Conservation (phyloP, 2,329 filamentous ascomycete species). For the Metarhizium robertsii region DNA sequence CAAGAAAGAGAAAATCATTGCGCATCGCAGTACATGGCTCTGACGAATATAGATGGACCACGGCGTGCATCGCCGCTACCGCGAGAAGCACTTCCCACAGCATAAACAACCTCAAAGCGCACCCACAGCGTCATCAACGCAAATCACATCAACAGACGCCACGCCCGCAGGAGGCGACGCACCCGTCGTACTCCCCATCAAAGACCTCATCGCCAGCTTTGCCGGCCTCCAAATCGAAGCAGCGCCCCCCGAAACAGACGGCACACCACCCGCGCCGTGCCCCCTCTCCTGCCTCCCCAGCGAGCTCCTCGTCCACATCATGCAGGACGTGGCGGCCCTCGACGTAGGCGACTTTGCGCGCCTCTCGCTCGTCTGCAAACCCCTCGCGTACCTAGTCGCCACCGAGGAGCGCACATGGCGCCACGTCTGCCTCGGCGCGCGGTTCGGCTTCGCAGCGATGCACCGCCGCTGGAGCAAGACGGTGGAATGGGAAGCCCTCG, state of each 20-base stretch:
- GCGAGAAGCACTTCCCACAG: constrained; percentile 77
- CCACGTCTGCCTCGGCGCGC: constrained; percentile 55
- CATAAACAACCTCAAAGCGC: constrained; percentile 34
- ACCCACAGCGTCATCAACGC: constrained; percentile 11
- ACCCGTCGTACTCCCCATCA: constrained; percentile 41
- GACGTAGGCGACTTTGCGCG: constrained; percentile 73
- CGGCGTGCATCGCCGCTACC: constrained; percentile 75
- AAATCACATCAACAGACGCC: background rate
- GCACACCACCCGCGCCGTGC: constrained; percentile 65
- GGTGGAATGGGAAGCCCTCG: constrained; percentile 40
- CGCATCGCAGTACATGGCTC: constrained; percentile 6
- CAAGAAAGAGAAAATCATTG: background rate
- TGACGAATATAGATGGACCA: constrained; percentile 58
- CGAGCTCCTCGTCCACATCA: constrained; percentile 74
- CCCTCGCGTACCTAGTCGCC: constrained; percentile 73
- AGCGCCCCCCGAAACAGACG: constrained; percentile 59
- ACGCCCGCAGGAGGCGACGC: constrained; percentile 27
- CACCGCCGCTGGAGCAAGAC: constrained; percentile 66
- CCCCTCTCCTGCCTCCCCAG: constrained; percentile 70
- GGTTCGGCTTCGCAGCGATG: constrained; percentile 78
- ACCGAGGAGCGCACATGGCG: constrained; percentile 86
- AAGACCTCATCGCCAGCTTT: constrained; percentile 70
- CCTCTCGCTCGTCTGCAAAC: constrained; percentile 74
- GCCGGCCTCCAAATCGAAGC: constrained; percentile 58
- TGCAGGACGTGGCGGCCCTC: constrained; percentile 59